Base-by-base conservation (phyloP, 2,329 filamentous ascomycete genomes). In the Malbranchea cinnamomea region DNA sequence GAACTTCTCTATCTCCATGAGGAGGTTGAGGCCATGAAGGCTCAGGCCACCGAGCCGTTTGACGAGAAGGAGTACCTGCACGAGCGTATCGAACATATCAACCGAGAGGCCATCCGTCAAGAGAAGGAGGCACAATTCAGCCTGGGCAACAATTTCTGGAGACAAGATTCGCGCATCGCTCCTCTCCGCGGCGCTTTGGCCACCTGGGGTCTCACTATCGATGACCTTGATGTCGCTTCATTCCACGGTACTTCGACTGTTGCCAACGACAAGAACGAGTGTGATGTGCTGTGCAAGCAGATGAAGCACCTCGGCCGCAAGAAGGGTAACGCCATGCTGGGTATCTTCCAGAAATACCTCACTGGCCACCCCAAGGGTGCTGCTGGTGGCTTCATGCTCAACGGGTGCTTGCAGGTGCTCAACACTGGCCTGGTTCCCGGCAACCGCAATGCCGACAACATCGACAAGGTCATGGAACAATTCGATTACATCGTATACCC, bases 221-320 rank as follows among this genome's bases (percentile, higher is more conserved):
- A 98, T 49, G 89, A 98, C 48, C 74, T 98, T 20, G 79, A 69
- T 44, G 84, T 98, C 39, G 87, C 89, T 10, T 95, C 89, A 9
- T 95, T 95, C 81, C 89, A 98, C 65, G 89, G 89, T 48, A 98
- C 89, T 23, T 95, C 89, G 1, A 98, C 89, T 41, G 84, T 92
- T 52, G 89, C 89, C 44, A 98, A 98, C 57, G 89, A 98, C 67
- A 95, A 95, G 76, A 98, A 98, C 60, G 89, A 98, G 58, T 95
- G 89, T 11, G 85, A 85, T 31, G 89, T 94, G 49, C 79, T 98
- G 46, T 94, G 87, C 67, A 75, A 94, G 56, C 91, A 98, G 62
- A 74, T 98, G 58, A 76, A 77, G 45, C 91, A 98, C 53, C 76
- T 98, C 31, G 89, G 89, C 42, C 81, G 89, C 46, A 78, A 77